phyloP scores from a whole-genome alignment of 331 rosid genomes.

The Ulmus americana region DNA sequence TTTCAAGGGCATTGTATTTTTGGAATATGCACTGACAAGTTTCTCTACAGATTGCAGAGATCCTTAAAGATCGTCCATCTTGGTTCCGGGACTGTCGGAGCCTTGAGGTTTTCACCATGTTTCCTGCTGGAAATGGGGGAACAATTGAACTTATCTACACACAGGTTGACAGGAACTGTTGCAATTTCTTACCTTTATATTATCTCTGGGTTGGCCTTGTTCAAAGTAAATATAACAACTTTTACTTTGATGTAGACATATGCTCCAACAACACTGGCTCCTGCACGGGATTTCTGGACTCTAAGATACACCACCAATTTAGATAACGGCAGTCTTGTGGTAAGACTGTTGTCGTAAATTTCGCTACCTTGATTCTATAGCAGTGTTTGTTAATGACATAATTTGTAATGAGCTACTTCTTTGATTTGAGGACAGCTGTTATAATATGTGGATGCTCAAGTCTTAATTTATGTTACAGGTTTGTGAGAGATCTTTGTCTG shows the following conservation, averaged over 20 bases:
- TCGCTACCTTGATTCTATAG: background rate
- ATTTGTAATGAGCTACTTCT: background rate
- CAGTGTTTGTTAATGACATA: background rate
- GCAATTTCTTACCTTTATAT: background rate
- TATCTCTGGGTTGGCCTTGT: background rate
- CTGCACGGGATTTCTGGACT: conserved; percentile 98
- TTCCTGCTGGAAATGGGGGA: conserved; percentile 88
- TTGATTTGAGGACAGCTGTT: background rate
- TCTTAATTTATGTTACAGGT: conserved; percentile 38
- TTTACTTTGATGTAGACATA: conserved; percentile 45
- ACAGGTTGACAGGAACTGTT: conserved; percentile 44
- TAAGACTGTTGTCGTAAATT: conserved; percentile 24
- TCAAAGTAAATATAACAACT: conserved; percentile 8
- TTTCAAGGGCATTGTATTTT: conserved; percentile 12
- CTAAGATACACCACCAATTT: conserved; percentile 75
- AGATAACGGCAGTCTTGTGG: conserved; percentile 95
- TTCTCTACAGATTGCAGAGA: conserved; percentile 69
- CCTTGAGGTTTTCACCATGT: conserved; percentile 84
- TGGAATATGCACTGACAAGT: conserved; percentile 6
- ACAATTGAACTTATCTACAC: conserved; percentile 84
- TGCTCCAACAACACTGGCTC: conserved; percentile 92
- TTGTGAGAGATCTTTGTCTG: conserved; percentile 95
- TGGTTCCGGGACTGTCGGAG: conserved; percentile 99
- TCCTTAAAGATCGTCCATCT: conserved; percentile 93
- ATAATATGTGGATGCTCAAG: conserved; percentile 1